Evolutionary conservation across 495 filamentous ascomycete genomes (phyloP), one percentile per base, ranked within the genome.

Genomic region (Aspergillus hancockii): DNA sequence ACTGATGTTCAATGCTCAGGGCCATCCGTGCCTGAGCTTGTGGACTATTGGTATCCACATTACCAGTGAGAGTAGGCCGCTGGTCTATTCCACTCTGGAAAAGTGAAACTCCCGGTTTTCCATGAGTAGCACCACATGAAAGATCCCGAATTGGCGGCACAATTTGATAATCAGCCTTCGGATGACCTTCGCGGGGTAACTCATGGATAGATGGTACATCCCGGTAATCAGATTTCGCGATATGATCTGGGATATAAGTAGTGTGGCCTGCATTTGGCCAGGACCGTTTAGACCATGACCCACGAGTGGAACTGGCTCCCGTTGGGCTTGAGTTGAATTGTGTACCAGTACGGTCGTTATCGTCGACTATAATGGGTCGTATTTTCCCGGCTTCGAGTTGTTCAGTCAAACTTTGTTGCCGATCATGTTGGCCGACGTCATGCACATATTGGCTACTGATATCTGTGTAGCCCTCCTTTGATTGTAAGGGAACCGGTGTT

Each of bases 401-500:
- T 40, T 76, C 74, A 49, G 66, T 63, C 52, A 75, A 56, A 52
- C 50, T 63, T n/a, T 75, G 61, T 32, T 66, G 71, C 57, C 74
- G 64, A 40, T 79, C 73, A 69, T 76, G 72, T 36, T 69, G 77
- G 73, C 65, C 79, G 74, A 75, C 72, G 73, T 85, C 80, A 77
- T 74, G 82, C 74, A 77, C 21, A 58, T 75, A 78, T 31, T 75
- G 73, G 23, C 54, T 57, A 50, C 61, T 61, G 70, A 86, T 59
- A 66, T 85, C 70, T 63, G 84, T 57, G 75, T 88, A 84, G 64
- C 87, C 77, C 61, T 92, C 90, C 75, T 94, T 96, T 8, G 91
- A 93, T 71, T 95, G 90, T 25, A 96, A 82, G 45, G 87, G 91
- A 61, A 95, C 80, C 40, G 90, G 89, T 4, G 83, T 61, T 63